Conservation (phyloP, 306 rosid species). For the Lathyrus sativus region DNA sequence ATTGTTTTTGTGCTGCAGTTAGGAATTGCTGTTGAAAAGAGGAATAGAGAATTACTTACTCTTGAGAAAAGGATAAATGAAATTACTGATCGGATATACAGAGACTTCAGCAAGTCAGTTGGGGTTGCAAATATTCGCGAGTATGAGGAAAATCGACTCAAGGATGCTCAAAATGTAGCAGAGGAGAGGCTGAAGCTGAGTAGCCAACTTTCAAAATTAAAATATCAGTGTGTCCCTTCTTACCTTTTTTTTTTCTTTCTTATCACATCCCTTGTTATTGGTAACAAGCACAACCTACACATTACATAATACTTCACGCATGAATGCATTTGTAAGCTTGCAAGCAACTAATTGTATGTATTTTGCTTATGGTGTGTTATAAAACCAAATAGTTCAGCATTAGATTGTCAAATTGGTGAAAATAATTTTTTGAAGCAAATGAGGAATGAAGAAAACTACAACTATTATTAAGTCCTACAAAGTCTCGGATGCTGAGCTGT, state of each 20-base stretch:
- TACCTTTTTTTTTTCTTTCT: conserved; percentile 15
- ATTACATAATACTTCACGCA: conserved; percentile 25
- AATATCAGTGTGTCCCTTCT: conserved; percentile 75
- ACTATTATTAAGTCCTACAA: neutral
- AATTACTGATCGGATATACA: conserved; percentile 84
- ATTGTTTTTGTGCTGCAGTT: conserved; percentile 53
- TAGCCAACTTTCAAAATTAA: conserved; percentile 86
- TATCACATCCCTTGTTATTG: conserved; percentile 5
- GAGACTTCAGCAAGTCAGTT: conserved; percentile 82
- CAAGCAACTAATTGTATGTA: conserved; percentile 12
- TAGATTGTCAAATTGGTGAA: conserved; percentile 24
- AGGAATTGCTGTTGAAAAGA: conserved; percentile 60
- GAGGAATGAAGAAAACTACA: conserved; percentile 5
- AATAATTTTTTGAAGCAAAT: neutral
- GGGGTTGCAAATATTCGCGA: conserved; percentile 98
- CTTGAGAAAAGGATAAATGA: conserved; percentile 89
- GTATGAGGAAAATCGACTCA: conserved; percentile 93
- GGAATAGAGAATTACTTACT: conserved; percentile 62
- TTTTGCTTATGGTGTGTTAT: conserved; percentile 24
- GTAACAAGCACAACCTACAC: conserved; percentile 6
- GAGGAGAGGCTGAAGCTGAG: conserved; percentile 92
- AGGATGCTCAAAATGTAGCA: conserved; percentile 79
- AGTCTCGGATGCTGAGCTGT: conserved; percentile 15
- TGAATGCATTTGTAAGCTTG: conserved; percentile 20
- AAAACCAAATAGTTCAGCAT: conserved; percentile 8